These are phyloP conservation scores for Saccharomyces hybrid DNA, from an alignment of 1,139 yeast genomes.

Conservation along the genomic window DNA sequence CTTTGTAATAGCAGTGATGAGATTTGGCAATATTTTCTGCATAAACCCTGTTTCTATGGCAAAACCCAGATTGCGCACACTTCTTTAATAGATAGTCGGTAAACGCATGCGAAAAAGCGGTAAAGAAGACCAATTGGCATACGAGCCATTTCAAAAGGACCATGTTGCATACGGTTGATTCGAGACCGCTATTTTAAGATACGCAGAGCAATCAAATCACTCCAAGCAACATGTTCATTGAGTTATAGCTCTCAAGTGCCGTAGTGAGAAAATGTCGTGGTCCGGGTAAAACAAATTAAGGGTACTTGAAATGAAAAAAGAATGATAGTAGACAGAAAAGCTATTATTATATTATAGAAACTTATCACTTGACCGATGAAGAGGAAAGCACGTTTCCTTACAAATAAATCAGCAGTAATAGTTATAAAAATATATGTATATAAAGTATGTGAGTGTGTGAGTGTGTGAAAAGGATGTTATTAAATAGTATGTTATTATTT, in stretches of 20 bases:
- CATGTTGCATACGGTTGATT: background rate
- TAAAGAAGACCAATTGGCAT: slow-evolving; percentile 2
- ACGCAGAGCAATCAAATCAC: background rate
- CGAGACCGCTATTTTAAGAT: background rate
- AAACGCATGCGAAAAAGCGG: slow-evolving; percentile 15
- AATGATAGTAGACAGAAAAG: background rate
- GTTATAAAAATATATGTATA: background rate
- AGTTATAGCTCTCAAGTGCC: background rate
- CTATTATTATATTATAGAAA: background rate
- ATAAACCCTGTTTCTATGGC: slow-evolving; percentile 69
- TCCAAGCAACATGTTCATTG: background rate
- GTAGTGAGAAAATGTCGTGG: background rate
- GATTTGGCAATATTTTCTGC: slow-evolving; percentile 41
- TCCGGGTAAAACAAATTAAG: background rate
- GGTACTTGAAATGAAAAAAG: background rate
- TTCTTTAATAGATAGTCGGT: slow-evolving; percentile 52
- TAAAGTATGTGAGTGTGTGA: background rate
- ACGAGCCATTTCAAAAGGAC: background rate
- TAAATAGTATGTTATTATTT: slow-evolving; percentile 14
- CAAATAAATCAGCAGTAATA: background rate
- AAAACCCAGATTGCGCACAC: slow-evolving; percentile 80
- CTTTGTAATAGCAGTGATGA: slow-evolving; percentile 43
- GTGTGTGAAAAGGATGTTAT: background rate
- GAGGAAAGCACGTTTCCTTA: background rate
- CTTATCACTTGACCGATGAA: background rate